Evolutionary conservation across 495 filamentous ascomycete genomes (phyloP), one percentile per base, ranked within the genome.

Genomic region (Achaetomiella virescens): DNA sequence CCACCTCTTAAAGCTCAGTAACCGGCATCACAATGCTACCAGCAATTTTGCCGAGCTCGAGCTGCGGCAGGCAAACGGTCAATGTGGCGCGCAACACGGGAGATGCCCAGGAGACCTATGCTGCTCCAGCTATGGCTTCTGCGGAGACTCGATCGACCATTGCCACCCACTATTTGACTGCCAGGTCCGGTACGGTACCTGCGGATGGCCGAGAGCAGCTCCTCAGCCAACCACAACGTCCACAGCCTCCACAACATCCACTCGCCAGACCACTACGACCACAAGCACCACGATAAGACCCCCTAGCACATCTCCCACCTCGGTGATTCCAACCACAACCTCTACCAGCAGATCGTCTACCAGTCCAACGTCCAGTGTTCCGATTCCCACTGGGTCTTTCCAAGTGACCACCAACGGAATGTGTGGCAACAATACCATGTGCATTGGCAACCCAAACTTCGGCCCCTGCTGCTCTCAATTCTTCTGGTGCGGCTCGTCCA

Each of bases 401-500:
- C 35, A 45, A 2, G 43, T 66, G 36, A 70, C 65, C 24, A 64
- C 60, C 9, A 63, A 71, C 59, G 69, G 69, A 41, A 52, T 42
- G 58, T 71, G 69, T 60, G 69, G 69, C 53, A 71, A 71, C 63
- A 47, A 46, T 8, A 70, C 69, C 29, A 58, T 66, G 11, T 71
- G 69, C 63, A 61, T 69, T 29, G 61, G 59, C 50, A 61, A 37
- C 43, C 37, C 61, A 37, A 51, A 58, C 38, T 70, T 48, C 53
- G 69, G 69, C 8, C 56, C 38, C 21, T 78, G 74, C 66, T 79
- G 71, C 60, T 70, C 66, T 37, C 66, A 73, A 37, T 70, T 74
- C 66, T 75, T 76, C 37, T 82, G 70, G 63, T 81, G 79, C 58
- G 81, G 80, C 21, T 67, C 71, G 20, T 69, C 71, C 8, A 52